A percentile compares a stretch with the other conserved stretches of the same genome.
Conservation (phyloP, 1,284 basidiomycete genomes). For the Gymnopus androsaceus region DNA sequence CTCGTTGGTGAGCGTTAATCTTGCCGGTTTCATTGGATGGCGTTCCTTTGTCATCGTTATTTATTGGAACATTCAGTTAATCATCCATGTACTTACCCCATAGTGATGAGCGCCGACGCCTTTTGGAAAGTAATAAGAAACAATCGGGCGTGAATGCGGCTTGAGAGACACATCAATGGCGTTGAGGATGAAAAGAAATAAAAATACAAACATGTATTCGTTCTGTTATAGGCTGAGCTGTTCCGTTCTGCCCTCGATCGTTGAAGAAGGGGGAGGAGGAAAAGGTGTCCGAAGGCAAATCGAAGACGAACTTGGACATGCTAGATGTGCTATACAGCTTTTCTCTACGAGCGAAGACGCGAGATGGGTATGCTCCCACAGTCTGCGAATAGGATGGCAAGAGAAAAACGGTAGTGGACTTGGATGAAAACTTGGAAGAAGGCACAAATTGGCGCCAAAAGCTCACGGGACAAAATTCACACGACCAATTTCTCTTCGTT, state of each 20-base stretch:
- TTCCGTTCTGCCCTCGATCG: slow-evolving; percentile 66
- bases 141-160: slow-evolving; percentile 86
- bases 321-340: no score
- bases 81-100: slow-evolving; percentile 60
- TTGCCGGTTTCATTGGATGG: slow-evolving; percentile 98
- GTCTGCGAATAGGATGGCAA: neutral
- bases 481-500: neutral
- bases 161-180: slow-evolving; percentile 26
- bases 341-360: no score
- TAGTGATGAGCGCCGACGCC: slow-evolving; percentile 96
- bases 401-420: neutral
- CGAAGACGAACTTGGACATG: neutral
- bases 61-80: neutral
- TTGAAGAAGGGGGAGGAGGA: slow-evolving; percentile 72
- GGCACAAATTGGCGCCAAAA: neutral
- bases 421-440: neutral
- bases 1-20: slow-evolving; percentile 92
- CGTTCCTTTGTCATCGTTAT: slow-evolving; percentile 63
- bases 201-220: slow-evolving; percentile 61
- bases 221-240: slow-evolving; percentile 74
- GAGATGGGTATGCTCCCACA: neutral
- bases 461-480: neutral
- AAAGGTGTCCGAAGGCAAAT: slow-evolving; percentile 41
- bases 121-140: slow-evolving; percentile 95
- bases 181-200: neutral